Evolutionary conservation across 1,284 basidiomycete species (phyloP), one percentile per base, ranked within the genome.

Genomic region (Somion occarium): DNA sequence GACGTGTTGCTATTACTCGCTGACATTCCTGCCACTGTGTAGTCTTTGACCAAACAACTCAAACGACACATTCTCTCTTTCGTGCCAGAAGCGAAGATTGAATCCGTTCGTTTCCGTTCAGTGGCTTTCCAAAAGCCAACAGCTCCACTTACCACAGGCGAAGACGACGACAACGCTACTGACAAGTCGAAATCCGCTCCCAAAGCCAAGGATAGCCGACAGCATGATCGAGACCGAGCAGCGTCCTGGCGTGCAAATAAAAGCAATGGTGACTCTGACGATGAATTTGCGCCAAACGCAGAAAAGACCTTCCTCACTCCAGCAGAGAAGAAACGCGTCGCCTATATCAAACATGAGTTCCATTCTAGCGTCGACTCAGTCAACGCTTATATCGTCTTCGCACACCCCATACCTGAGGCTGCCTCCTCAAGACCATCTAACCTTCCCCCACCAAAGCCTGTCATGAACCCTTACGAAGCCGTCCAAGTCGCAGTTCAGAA

Each of bases 341-440:
- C 94, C 0, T 97, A 93, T 66, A 97, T 98, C 68, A 93, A 93
- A 64, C 85, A 87, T 53, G 91, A 95, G 59, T 81, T 94, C 62
- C 91, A 95, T 67, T 70, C 80, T 1, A 75, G 78, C 22, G 81
- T 83, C 2, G 81, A 82, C 56, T 77, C 81, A 22, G 79, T 89
- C 55, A 90, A 93, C 62, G 91, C 91, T 1, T 97, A 97, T 65
- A 71, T 94, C 49, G 91, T 97, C 24, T 93, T 95, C 65, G 90
- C 86, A 1, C 79, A 91, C 65, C 73, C 83, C 5, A 61, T 67
- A 13, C 82, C 81, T 3, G 54, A 60, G 56, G 55, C 52, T 3
- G 49, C 38, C 1, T 15, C n/a, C 7, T 9, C 39, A 18, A 68
- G 74, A 22, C 70, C 74, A 2, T 55, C 69, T 19, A 86, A 87